Conservation (phyloP, 805 yeast genomes). For the Candida ovalis region DNA sequence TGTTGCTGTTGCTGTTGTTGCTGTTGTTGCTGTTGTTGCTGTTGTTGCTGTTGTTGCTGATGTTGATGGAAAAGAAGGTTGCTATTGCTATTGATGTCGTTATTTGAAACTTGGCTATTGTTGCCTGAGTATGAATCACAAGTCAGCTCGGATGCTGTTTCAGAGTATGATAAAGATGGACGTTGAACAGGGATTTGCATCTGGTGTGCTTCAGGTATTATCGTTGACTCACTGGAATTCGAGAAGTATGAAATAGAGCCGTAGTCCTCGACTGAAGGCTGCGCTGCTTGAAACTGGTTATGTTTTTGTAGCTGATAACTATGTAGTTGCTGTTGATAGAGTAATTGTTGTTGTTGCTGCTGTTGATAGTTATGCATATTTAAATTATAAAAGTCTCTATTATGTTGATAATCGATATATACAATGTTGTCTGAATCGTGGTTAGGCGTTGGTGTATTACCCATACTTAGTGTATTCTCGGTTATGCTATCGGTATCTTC, state of each 20-base stretch:
- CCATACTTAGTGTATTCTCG: background rate
- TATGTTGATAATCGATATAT: background rate
- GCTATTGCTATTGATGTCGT: no score
- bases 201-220: background rate
- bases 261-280: no score
- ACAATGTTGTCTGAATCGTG: background rate
- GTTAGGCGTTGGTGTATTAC: background rate
- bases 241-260: background rate
- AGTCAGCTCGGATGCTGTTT: no score
- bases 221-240: background rate
- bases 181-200: background rate
- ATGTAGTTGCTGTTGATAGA: background rate
- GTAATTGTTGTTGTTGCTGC: background rate
- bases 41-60: background rate
- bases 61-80: no score
- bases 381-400: slow-evolving; percentile 4
- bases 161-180: background rate
- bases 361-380: slow-evolving; percentile 1
- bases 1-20: background rate
- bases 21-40: background rate
- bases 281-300: no score
- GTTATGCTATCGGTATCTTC: background rate
- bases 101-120: no score
- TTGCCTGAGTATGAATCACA: no score
- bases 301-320: background rate